Evolutionary conservation across 2,329 filamentous ascomycete genomes (phyloP), one percentile per base, ranked within the genome.

Genomic region (Dothistroma septosporum): DNA sequence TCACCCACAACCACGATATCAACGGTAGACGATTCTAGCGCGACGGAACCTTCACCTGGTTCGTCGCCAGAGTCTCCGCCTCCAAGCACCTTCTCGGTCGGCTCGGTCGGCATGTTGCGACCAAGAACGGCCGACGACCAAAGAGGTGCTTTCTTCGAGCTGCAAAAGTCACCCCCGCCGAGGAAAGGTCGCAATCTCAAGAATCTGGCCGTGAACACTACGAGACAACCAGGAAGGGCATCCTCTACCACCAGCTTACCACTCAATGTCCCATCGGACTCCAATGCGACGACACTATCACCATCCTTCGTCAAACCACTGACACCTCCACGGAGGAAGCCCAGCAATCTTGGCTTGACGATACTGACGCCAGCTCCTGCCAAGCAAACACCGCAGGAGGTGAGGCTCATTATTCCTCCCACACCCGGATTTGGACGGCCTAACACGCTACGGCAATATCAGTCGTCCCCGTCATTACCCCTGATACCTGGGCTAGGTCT

Each of bases 1-100:
- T 97, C 93, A 9, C 94, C 94, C 1, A 97, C 93, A 8, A 97
- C 92, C 3, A 96, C 93, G 1, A 85, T 94, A 54, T 96, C 92
- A 6, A 96, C 91, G 21, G 91, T 93, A 65, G 93, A 96, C 77
- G 95, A 92, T 5, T 93, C 91, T 9, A 90, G 91, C 32, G 82
- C 94, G 53, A 92, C 92, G 32, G 93, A 97, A 69, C 88, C 91
- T 8, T 97, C 93, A 5, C 92, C 94, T 2, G 93, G 89, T 56
- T 91, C 92, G 22, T 97, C 93, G 1, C 93, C 93, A 9, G 92
- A 97, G 76, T 97, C 94, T 58, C 83, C 88, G 58, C 87, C 90
- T 2, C 80, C 91, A 49, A 86, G 85, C 53, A 86, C 87, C 14
- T 91, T 89, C 68, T 82, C 86, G 0, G 82, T 83, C 4, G 84